Conservation (phyloP, 2,329 filamentous ascomycete genomes). For the Cladosporium velox region DNA sequence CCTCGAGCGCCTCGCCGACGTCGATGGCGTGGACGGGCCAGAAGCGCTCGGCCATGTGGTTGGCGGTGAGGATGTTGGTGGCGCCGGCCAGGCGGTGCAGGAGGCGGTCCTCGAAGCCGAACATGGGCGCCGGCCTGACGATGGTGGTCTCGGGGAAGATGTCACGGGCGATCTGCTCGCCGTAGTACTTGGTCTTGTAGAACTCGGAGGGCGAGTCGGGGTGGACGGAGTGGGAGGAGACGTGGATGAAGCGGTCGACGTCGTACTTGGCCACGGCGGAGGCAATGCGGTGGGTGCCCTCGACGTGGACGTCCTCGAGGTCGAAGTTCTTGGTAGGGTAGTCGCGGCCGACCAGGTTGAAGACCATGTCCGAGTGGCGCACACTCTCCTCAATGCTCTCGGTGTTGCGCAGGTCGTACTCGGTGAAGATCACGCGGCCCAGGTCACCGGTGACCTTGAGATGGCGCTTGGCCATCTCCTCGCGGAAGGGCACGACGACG, state of each 20-base stretch:
- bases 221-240: constrained; percentile 91
- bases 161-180: constrained; percentile 78
- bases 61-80: constrained; percentile 82
- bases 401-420: constrained; percentile 94
- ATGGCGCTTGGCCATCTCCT: constrained; percentile 98
- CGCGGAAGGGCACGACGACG: constrained; percentile 88
- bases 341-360: constrained; percentile 91
- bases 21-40: constrained; percentile 92
- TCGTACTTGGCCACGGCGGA: constrained; percentile 98
- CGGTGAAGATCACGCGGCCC: constrained; percentile 84
- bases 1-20: constrained; percentile 83
- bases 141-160: constrained; percentile 98
- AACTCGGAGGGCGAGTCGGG: constrained; percentile 81
- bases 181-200: constrained; percentile 84
- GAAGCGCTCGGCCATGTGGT: constrained; percentile 89
- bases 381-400: constrained; percentile 95
- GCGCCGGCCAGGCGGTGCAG: constrained; percentile 80
- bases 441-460: constrained; percentile 95
- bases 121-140: constrained; percentile 89
- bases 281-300: constrained; percentile 87
- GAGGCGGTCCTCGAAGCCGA: constrained; percentile 91
- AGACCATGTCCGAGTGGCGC: constrained; percentile 94
- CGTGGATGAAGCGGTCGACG: constrained; percentile 92
- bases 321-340: constrained; percentile 99
- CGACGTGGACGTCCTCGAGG: constrained; percentile 87